Evolutionary conservation across 2,329 filamentous ascomycete species (phyloP), one percentile per base, ranked within the genome.

Genomic region (Aspergillus brunneoviolaceus): DNA sequence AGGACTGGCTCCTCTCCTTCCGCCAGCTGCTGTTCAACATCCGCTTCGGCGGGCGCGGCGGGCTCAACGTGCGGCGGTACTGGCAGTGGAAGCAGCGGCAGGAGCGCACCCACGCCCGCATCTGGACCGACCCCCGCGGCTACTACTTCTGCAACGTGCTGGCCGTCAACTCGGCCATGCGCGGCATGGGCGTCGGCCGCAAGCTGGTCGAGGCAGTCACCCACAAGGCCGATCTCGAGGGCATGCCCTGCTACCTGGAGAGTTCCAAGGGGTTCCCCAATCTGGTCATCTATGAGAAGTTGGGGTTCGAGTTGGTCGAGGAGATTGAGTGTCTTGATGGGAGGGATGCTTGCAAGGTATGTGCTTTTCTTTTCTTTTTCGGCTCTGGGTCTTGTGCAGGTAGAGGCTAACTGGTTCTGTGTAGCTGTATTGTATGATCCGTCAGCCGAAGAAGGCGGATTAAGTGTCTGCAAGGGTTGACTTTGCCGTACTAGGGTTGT

Each of bases 101-200:
- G 72, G 80, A 82, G 0, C 77, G 84, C 45, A 86, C 84, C 0
- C 88, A 91, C 58, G 76, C 77, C 0, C 76, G 83, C 27, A 74
- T 90, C 3, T 91, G 88, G 89, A 84, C 78, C 0, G 86, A 89
- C 59, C 80, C 82, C 0, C 78, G 81, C 5, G 89, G 89, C 0
- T 91, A 91, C 69, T 91, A 90, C 69, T 91, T 91, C 65, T 87
- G 89, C 64, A 92, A 91, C 68, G 89, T 91, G 62, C 85, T 91
- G 67, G 87, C 88, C 0, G 88, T 91, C 1, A 72, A 85, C 16
- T 87, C 88, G 0, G 82, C 85, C 52, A 82, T 81, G 33, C 88
- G 91, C 70, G 87, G 87, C 0, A 84, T 81, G 67, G 89, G 89
- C 0, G 83, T 91, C 2, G 89, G 88, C 0, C 84, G 84, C 61